Percentiles rank a stretch among this genome's conserved stretches.
Conservation (phyloP, 139 green algal species). For the Pseudopediastrum boryanum region DNA sequence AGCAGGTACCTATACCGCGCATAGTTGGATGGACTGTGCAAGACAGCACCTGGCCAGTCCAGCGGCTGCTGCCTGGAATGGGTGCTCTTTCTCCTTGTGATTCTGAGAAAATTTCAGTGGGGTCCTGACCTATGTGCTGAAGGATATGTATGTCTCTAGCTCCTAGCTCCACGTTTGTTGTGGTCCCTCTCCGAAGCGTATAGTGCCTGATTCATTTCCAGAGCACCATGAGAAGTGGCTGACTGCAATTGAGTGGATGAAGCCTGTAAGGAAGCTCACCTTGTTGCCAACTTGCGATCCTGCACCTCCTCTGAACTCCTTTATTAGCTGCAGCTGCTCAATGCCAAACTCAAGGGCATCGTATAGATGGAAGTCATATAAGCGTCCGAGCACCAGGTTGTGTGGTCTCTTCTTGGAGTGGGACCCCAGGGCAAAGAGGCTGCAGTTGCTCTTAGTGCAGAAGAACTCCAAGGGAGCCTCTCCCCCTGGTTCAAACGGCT, state of each 20-base stretch:
- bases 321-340: conserved; percentile 57
- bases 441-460: conserved; percentile 66
- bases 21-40: no score
- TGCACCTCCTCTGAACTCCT: conserved; percentile 36
- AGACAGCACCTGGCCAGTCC: no score
- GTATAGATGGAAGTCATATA: conserved; percentile 90
- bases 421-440: conserved; percentile 81
- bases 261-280: conserved; percentile 28
- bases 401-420: conserved; percentile 97
- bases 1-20: no score
- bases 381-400: conserved; percentile 91
- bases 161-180: no score
- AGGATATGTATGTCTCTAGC: no score
- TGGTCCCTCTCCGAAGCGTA: no score
- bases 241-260: background rate
- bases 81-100: no score
- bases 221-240: background rate
- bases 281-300: conserved; percentile 50
- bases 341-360: conserved; percentile 89
- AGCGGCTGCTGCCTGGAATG: no score
- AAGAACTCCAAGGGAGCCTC: conserved; percentile 81
- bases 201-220: background rate
- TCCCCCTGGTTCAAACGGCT: conserved; percentile 86
- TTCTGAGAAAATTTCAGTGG: no score
- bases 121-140: no score